Base-by-base conservation (phyloP, 768 basidiomycete genomes). In the Neoboletus magnificus region DNA sequence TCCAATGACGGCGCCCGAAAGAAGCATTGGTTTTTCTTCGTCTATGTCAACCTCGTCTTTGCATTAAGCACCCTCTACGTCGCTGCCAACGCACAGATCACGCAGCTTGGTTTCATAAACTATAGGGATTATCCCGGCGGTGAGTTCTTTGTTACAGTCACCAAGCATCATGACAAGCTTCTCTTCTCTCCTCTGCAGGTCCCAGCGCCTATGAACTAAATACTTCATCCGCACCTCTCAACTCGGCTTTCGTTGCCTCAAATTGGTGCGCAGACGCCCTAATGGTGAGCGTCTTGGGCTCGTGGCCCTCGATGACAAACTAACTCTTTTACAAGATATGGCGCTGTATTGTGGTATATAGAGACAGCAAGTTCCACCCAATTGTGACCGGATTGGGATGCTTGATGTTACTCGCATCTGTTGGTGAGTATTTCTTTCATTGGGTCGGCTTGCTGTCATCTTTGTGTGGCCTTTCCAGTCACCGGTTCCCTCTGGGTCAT, bases 331-430 rank as follows among this genome's bases (percentile, higher is more conserved):
- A 0, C 36, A 50, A 71, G 70, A 59, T 71, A 55, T 71, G 70
- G 70, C 67, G 70, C 11, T 72, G 69, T 44, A 54, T 67, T 13
- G 66, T 71, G 41, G 69, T 71, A 25, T 71, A 71, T 54, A 63
- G 54, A 61, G 66, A 71, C 40, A 67, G 67, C 56, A 61, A 11
- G 33, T 57, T 64, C 15, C 57, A 66, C 48, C 7, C 11, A 9
- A 1, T 61, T 5, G 62, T 71, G 27, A 35, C 60, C 11, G 47
- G 2, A 15, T 55, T 64, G 8, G 67, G 65, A 25, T 46, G 39
- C 7, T 2, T 67, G 9, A 53, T 72, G 57, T 43, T 71, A 4
- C 48, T 71, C 23, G 56, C 62, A 13, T 62, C 67, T 5, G 57
- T 72, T 27, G 61, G 70, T 59, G 43, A 16, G 69, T 54, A 4